Evolutionary conservation across 2,329 filamentous ascomycete genomes (phyloP).

Genomic region (Bipolaris bicolor): DNA sequence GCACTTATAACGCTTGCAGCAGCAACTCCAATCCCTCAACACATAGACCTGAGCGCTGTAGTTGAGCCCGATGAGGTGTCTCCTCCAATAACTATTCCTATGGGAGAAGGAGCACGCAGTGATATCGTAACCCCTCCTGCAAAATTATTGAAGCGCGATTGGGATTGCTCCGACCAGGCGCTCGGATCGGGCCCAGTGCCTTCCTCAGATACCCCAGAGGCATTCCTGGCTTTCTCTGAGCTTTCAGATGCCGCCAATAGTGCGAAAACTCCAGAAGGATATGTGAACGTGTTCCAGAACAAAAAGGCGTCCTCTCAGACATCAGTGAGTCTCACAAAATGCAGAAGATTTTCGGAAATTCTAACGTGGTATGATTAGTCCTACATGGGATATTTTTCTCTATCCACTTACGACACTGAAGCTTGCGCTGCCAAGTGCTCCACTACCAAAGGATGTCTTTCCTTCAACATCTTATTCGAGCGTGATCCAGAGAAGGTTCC

Average conservation of each 20-base stretch:
- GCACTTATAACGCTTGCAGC: background rate
- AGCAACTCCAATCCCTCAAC: background rate
- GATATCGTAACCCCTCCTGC: background rate
- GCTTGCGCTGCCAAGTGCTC: background rate
- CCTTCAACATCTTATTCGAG: conserved; percentile 1
- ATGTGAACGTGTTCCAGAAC: background rate
- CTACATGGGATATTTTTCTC: background rate
- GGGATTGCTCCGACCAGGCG: background rate
- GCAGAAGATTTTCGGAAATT: background rate
- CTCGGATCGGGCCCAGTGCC: background rate
- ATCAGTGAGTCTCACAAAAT: background rate
- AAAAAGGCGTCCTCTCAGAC: background rate
- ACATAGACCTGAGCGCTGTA: background rate
- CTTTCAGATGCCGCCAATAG: background rate
- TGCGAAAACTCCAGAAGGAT: background rate
- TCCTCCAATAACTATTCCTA: background rate
- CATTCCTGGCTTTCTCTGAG: background rate
- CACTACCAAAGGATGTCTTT: background rate
- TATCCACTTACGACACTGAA: background rate
- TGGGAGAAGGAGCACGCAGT: background rate
- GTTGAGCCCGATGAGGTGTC: background rate
- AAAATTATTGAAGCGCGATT: background rate
- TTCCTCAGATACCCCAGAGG: background rate
- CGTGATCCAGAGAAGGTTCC: conserved; percentile 1
- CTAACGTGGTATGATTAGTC: background rate